These are phyloP conservation scores for Croton laevigatus DNA, from an alignment of 441 rosid species.

Conservation along the genomic window DNA sequence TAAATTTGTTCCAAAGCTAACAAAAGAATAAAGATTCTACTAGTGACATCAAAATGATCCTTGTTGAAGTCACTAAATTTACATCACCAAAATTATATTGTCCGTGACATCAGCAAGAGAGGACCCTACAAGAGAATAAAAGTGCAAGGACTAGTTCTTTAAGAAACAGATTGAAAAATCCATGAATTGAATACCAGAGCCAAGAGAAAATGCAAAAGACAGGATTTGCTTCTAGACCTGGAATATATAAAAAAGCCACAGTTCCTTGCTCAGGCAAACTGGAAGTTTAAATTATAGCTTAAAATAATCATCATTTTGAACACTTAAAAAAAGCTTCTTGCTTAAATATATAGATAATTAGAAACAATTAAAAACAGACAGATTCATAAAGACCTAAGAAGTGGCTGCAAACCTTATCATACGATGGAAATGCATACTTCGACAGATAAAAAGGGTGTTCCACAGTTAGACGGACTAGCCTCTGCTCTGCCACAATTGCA, in stretches of 20 bases:
- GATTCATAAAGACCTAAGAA: neutral
- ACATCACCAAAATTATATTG: too few species aligned
- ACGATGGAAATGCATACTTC: conserved; percentile 56
- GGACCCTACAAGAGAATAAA: too few species aligned
- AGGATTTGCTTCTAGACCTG: neutral
- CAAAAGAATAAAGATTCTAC: too few species aligned
- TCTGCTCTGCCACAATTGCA: conserved; percentile 58
- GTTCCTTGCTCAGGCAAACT: neutral
- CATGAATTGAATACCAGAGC: neutral
- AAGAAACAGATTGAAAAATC: too few species aligned
- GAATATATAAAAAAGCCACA: neutral
- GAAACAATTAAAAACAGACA: neutral
- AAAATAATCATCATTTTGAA: neutral
- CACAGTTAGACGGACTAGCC: conserved; percentile 66
- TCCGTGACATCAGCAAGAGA: too few species aligned
- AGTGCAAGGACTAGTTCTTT: too few species aligned
- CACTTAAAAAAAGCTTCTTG: neutral
- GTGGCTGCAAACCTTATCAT: conserved; percentile 49
- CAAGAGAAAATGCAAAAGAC: neutral
- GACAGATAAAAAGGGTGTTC: conserved; percentile 45
- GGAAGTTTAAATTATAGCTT: neutral
- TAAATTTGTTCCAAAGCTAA: too few species aligned
- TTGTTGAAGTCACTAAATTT: too few species aligned
- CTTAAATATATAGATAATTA: neutral
- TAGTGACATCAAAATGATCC: too few species aligned